These are phyloP conservation scores for Pseudonectria buxi DNA, from an alignment of 2,329 filamentous ascomycete genomes.

Conservation along the genomic window DNA sequence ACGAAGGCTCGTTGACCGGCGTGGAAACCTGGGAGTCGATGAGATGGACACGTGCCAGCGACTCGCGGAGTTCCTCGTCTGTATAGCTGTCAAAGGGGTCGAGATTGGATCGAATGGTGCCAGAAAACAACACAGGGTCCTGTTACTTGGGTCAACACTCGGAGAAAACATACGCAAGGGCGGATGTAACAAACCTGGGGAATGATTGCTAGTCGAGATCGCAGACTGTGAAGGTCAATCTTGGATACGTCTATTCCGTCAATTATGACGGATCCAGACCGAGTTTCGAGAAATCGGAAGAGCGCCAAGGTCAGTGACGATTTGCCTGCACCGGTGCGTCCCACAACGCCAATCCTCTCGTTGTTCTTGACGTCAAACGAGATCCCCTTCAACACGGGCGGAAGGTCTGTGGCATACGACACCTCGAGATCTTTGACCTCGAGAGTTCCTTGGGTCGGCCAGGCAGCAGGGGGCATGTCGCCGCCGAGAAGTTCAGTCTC, in stretches of 20 bases:
- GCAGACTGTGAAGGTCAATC: slow-evolving; percentile 61
- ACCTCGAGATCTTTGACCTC: slow-evolving; percentile 69
- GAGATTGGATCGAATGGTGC: slow-evolving; percentile 68
- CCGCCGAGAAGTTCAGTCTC: slow-evolving; percentile 60
- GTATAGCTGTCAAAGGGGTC: slow-evolving; percentile 68
- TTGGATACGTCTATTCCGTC: slow-evolving; percentile 70
- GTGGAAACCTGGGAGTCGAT: slow-evolving; percentile 36
- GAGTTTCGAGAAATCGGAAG: slow-evolving; percentile 69
- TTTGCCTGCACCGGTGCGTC: slow-evolving; percentile 72
- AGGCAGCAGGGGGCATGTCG: slow-evolving; percentile 56
- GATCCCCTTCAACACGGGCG: slow-evolving; percentile 63
- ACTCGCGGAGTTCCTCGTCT: slow-evolving; percentile 63
- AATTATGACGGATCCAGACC: slow-evolving; percentile 59
- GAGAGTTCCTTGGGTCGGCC: slow-evolving; percentile 68
- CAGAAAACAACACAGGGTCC: slow-evolving; percentile 75
- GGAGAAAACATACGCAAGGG: neutral
- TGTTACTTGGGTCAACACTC: slow-evolving; percentile 27
- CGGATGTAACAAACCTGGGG: slow-evolving; percentile 47
- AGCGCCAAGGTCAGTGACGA: slow-evolving; percentile 68
- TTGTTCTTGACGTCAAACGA: slow-evolving; percentile 60
- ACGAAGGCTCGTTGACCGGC: slow-evolving; percentile 32
- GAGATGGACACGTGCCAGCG: slow-evolving; percentile 65
- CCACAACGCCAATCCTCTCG: slow-evolving; percentile 69
- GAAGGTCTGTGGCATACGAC: slow-evolving; percentile 63
- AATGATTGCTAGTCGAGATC: slow-evolving; percentile 72